Base-by-base conservation (phyloP, 495 filamentous ascomycete genomes). In the Xylaria castorea region DNA sequence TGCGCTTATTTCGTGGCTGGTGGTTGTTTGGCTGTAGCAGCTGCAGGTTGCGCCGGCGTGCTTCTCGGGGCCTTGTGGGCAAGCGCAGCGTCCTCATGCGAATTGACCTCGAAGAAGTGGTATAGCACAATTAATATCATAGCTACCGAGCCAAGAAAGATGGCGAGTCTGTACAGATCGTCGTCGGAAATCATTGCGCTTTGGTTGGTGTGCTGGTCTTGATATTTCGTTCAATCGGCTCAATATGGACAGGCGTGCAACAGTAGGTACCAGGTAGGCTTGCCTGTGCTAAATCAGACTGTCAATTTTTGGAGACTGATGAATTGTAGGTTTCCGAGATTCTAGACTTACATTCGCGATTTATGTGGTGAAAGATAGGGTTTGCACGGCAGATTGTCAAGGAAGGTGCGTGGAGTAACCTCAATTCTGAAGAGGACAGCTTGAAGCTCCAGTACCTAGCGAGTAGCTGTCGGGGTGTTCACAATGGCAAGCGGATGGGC, bases 41-140 rank as follows among this genome's bases (percentile, higher is more conserved):
- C 44, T 40, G 77, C 53, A 66, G 77, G 77, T 73, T 76, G 83
- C 77, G 68, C 71, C 57, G 75, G 53, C 32, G 87, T 87, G 58
- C 73, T 55, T 61, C 71, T 75, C 22, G 71, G 40, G 18, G 73
- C 68, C 62, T 80, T 80, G 63, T 76, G 66, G 46, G 73, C 62
- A 51, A 74, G 66, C 20, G 73, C 60, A 51, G 70, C 60, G 14
- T 74, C 75, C 34, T 93, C 89, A 72, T 86, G 83, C 44, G 94
- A 90, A 81, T 99, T 99, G 86, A 98, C 90, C 78, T 98, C 95
- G 76, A 99, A 91, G 86, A 97, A 98, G 84, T 97, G 94, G 87
- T 98, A 98, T 25, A 97, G 83, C 57, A 98, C 90, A 61, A 97
- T 97, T 74, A 99, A 89, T 67, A 97, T 89, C 94, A 98, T 96